Base-by-base conservation (phyloP, 805 yeast genomes). In the Ascoidea asiatica region DNA sequence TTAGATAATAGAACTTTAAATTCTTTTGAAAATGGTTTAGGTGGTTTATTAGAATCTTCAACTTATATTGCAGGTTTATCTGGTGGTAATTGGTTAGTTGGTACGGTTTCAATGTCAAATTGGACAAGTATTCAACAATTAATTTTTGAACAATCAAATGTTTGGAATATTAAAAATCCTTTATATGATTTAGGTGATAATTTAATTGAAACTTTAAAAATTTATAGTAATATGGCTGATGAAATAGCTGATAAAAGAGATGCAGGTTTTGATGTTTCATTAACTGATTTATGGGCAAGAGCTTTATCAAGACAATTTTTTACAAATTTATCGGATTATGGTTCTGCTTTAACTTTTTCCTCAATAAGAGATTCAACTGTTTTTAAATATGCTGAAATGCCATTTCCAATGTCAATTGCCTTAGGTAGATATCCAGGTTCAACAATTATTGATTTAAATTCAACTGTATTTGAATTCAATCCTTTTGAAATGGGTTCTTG, bases 71-170 rank as follows among this genome's bases (percentile, higher is more conserved):
- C 86, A 5, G 95, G 90, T 6, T 69, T 85, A 37, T 79, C 89
- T n/a, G 95, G 95, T 23, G 95, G 95, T 19, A 72, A 82, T 8
- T 86, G 95, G 95, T 64, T 83, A 42, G 66, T 85, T 20, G 81
- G 85, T 1, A 70, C 88, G 7, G 58, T 85, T 22, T 76, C 73
- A 0, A 66, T 73, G 55, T 83, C 86, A 57, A 77, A 79, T 56
- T 87, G 83, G 79, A 75, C 87, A 5, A 66, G 81, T 17, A 75
- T 85, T 23, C 79, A 77, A 50, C 75, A 67, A 2, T 72, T 84
- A 36, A 61, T 74, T 23, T 66, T 65, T 40, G 67, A 65, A 41
- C 64, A 49, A 36, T 38, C 43, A 4, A 44, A 64, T 1, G 69
- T 82, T 43, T 85, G 95, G 95, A 74, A 84, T 52, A 65, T 85